Percentiles rank a stretch among this genome's conserved stretches.
Evolutionary conservation across 2,329 filamentous ascomycete genomes (phyloP).

Genomic region (Bipolaris oryzae): DNA sequence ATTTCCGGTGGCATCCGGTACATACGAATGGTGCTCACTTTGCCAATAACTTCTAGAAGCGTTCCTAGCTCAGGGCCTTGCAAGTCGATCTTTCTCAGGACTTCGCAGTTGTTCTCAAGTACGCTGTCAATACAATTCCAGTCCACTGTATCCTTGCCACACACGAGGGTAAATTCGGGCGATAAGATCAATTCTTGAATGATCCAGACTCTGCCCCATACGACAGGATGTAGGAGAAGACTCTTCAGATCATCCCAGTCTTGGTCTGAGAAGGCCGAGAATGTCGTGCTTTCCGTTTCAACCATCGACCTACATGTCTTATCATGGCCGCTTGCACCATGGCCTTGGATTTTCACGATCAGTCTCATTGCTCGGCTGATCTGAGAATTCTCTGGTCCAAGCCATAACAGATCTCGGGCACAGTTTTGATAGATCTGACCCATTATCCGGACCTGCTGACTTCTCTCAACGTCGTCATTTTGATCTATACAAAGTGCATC

Average conservation of each 20-base stretch:
- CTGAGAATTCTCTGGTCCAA: background rate
- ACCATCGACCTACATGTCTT: background rate
- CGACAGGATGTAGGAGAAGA: background rate
- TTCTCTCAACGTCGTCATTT: background rate
- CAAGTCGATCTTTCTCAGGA: background rate
- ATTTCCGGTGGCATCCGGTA: background rate
- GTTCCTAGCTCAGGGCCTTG: too few relatives aligned
- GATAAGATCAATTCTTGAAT: background rate
- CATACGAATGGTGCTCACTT: background rate
- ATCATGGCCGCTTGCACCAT: background rate
- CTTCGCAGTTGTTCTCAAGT: background rate
- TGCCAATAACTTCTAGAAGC: background rate
- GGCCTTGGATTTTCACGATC: background rate
- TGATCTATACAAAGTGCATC: constrained; percentile 3
- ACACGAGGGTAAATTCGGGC: background rate
- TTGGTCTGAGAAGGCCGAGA: background rate
- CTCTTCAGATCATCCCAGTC: background rate
- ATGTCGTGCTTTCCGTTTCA: background rate
- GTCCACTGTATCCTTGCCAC: background rate
- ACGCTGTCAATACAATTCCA: background rate
- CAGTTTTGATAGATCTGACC: background rate
- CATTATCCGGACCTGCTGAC: background rate
- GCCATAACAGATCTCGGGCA: background rate
- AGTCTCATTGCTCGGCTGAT: background rate
- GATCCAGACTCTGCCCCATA: background rate